phyloP scores from a whole-genome alignment of 805 yeast species.

The Barnettozyma populi region DNA sequence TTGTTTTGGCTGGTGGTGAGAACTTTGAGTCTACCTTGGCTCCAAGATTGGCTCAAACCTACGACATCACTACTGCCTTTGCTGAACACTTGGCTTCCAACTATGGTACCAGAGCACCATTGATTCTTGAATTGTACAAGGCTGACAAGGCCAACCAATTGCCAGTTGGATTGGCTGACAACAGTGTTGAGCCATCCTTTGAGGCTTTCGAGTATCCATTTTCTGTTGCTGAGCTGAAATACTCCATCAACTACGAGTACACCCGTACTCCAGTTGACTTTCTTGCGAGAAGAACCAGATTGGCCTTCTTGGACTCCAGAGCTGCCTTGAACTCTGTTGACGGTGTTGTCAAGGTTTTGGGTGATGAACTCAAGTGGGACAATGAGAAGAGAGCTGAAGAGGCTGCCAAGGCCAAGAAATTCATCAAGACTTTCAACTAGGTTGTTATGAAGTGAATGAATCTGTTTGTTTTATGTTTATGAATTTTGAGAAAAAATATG shows the following conservation, averaged over 20 bases:
- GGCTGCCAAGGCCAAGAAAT: conserved; percentile 46
- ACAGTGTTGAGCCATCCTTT: conserved; percentile 31
- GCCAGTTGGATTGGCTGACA: conserved; percentile 58
- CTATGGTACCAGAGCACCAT: conserved; percentile 86
- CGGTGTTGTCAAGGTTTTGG: conserved; percentile 82
- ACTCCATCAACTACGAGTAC: conserved; percentile 77
- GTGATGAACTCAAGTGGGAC: conserved; percentile 71
- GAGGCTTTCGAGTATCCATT: conserved; percentile 71
- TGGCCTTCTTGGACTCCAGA: conserved; percentile 84
- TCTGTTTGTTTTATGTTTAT: conserved; percentile 1
- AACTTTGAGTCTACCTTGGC: conserved; percentile 68
- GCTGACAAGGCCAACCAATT: conserved; percentile 48
- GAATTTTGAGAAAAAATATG: not conserved
- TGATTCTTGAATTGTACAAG: conserved; percentile 55
- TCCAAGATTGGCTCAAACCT: conserved; percentile 77
- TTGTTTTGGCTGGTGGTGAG: conserved; percentile 74
- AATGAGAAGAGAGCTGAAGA: conserved; percentile 49
- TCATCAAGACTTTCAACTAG: conserved; percentile 42
- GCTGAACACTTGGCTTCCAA: conserved; percentile 80
- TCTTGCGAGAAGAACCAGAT: conserved; percentile 87
- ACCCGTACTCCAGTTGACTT: conserved; percentile 85
- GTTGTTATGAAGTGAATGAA: not conserved
- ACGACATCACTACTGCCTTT: conserved; percentile 62
- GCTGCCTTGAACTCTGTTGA: conserved; percentile 79
- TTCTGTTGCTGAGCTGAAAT: conserved; percentile 84